Conservation (phyloP, 306 rosid genomes). For the Prosopis cineraria region DNA sequence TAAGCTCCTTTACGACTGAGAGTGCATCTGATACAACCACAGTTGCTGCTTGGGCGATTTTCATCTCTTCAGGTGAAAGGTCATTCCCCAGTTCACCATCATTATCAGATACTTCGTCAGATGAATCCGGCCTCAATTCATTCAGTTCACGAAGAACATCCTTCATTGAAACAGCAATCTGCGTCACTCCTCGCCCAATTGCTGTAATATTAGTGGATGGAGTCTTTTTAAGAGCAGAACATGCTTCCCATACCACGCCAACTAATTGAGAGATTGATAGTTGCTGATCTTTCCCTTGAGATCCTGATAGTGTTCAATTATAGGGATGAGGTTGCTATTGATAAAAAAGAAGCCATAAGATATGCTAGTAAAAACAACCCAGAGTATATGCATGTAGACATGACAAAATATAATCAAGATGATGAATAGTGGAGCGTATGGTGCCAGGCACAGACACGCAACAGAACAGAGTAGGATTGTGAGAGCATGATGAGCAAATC, state of each 20-base stretch:
- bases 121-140: constrained; percentile 73
- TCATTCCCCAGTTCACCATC: constrained; percentile 83
- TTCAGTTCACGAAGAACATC: constrained; percentile 96
- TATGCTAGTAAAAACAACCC: neutral
- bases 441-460: too few species aligned
- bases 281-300: constrained; percentile 47
- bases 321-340: constrained; percentile 17
- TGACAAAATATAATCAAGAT: neutral
- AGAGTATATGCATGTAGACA: neutral
- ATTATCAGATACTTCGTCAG: constrained; percentile 37
- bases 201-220: constrained; percentile 84
- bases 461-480: neutral
- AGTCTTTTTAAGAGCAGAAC: constrained; percentile 74
- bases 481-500: neutral
- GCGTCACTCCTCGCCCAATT: constrained; percentile 81
- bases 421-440: neutral
- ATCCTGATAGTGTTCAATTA: constrained; percentile 53
- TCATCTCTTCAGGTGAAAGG: constrained; percentile 87
- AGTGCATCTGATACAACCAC: constrained; percentile 63
- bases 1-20: constrained; percentile 66
- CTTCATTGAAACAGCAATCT: constrained; percentile 81
- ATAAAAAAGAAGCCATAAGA: neutral
- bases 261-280: constrained; percentile 65
- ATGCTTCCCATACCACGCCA: constrained; percentile 87
- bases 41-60: constrained; percentile 61